phyloP scores from a whole-genome alignment of 169 alveolate species.

The Plasmodium blacklocki region DNA sequence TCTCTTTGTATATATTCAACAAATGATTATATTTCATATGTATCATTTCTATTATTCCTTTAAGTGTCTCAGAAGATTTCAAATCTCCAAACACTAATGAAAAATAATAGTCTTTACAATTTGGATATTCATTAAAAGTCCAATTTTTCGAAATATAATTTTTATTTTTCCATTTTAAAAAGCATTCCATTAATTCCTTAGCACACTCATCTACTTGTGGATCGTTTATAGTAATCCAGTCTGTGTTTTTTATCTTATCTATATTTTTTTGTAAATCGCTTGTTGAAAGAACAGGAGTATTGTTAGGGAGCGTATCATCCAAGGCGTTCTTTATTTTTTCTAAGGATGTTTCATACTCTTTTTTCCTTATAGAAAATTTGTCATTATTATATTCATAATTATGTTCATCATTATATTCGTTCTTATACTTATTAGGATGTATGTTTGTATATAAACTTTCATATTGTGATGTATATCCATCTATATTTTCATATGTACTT shows the following conservation, averaged over 20 bases:
- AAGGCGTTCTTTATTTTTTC: slow-evolving; percentile 11
- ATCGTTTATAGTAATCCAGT: slow-evolving; percentile 75
- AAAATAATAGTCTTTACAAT: slow-evolving; percentile 67
- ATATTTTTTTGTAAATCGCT: slow-evolving; percentile 4
- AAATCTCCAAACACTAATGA: slow-evolving; percentile 75
- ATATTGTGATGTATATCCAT: not conserved
- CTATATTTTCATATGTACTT: not conserved
- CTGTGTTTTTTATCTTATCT: slow-evolving; percentile 14
- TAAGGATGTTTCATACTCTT: slow-evolving; percentile 28
- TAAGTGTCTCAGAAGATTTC: slow-evolving; percentile 62
- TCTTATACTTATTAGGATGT: not conserved
- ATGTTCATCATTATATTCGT: not conserved
- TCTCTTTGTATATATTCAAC: slow-evolving; percentile 56
- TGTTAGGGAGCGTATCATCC: slow-evolving; percentile 7
- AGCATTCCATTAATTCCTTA: slow-evolving; percentile 73
- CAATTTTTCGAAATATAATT: slow-evolving; percentile 72
- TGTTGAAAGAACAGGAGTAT: slow-evolving; percentile 17
- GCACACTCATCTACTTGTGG: slow-evolving; percentile 78
- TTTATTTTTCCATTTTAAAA: slow-evolving; percentile 74
- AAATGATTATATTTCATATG: slow-evolving; percentile 75
- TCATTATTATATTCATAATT: not conserved
- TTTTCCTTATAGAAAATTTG: slow-evolving; percentile 15
- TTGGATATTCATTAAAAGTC: slow-evolving; percentile 70
- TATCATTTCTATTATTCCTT: slow-evolving; percentile 75
- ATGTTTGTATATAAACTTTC: not conserved